A percentile compares a stretch with the other conserved stretches of the same genome.
These are phyloP conservation scores for Fusarium caatingaense DNA, from an alignment of 2,329 filamentous ascomycete species.

Conservation along the genomic window DNA sequence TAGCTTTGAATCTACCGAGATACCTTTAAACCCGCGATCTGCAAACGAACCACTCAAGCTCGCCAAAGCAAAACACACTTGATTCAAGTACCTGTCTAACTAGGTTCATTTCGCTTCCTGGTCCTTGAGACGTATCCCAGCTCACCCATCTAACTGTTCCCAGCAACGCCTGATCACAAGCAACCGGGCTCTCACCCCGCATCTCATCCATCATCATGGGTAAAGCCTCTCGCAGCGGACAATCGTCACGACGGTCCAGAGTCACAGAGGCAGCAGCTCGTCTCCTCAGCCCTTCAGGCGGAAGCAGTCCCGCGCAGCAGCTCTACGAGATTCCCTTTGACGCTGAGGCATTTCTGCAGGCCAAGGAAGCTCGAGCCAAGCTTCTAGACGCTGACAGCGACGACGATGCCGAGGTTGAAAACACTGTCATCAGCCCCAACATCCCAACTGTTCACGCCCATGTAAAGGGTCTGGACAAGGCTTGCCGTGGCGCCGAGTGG, in stretches of 20 bases:
- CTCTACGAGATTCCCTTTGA: slow-evolving; percentile 31
- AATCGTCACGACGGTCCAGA: slow-evolving; percentile 5
- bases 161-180: background rate
- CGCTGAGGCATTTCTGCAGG: slow-evolving; percentile 16
- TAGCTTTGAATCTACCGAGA: slow-evolving; percentile 32
- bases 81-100: slow-evolving; percentile 14
- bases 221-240: slow-evolving; percentile 9
- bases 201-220: slow-evolving; percentile 28
- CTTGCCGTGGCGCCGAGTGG: slow-evolving; percentile 30
- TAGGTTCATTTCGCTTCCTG: slow-evolving; percentile 9
- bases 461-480: slow-evolving; percentile 25
- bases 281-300: slow-evolving; percentile 2
- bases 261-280: slow-evolving; percentile 8
- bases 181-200: slow-evolving; percentile 4
- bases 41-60: slow-evolving; percentile 31
- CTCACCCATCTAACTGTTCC: background rate
- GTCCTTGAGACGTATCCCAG: background rate
- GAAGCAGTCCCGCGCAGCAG: slow-evolving; percentile 23
- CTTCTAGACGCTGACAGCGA: slow-evolving; percentile 22
- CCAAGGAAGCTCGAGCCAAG: slow-evolving; percentile 24
- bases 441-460: slow-evolving; percentile 26
- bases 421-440: slow-evolving; percentile 2
- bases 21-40: slow-evolving; percentile 35
- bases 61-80: slow-evolving; percentile 18
- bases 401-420: slow-evolving; percentile 8